A percentile compares a stretch with the other conserved stretches of the same genome.
Conservation (phyloP, 2,329 filamentous ascomycete species). For the Pseudonectria buxi region DNA sequence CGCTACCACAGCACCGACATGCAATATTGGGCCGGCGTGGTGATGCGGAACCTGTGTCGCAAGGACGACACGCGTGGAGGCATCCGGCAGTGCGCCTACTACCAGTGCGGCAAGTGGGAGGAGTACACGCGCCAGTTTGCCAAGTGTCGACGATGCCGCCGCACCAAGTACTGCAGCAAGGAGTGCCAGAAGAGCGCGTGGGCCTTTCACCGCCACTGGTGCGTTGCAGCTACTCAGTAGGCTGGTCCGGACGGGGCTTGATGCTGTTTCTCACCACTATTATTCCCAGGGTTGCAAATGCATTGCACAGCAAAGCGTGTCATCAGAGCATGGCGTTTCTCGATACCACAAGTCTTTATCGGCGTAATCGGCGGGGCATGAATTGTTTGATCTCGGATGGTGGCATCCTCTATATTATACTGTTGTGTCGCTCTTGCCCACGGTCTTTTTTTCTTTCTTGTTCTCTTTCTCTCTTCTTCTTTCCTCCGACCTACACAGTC, state of each 20-base stretch:
- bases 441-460: slow-evolving; percentile 3
- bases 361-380: slow-evolving; percentile 22
- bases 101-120: slow-evolving; percentile 97
- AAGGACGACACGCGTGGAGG: slow-evolving; percentile 94
- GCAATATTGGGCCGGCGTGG: slow-evolving; percentile 99
- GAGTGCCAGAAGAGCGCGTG: slow-evolving; percentile 99
- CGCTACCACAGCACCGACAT: slow-evolving; percentile 93
- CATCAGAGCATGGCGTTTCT: slow-evolving; percentile 36
- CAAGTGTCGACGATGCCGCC: slow-evolving; percentile 90
- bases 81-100: slow-evolving; percentile 95
- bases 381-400: slow-evolving; percentile 7
- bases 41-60: slow-evolving; percentile 96
- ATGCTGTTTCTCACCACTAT: slow-evolving; percentile 24
- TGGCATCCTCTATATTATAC: background rate
- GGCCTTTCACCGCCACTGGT: slow-evolving; percentile 98
- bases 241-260: slow-evolving; percentile 11
- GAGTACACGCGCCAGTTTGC: slow-evolving; percentile 94
- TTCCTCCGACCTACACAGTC: slow-evolving; percentile 1
- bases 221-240: slow-evolving; percentile 63
- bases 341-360: slow-evolving; percentile 36
- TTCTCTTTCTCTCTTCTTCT: slow-evolving; percentile 3
- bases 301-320: slow-evolving; percentile 37
- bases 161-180: slow-evolving; percentile 99
- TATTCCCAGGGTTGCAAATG: slow-evolving; percentile 27
- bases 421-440: background rate